phyloP scores from a whole-genome alignment of 129 eudicot genomes.

The Daucus carota region DNA sequence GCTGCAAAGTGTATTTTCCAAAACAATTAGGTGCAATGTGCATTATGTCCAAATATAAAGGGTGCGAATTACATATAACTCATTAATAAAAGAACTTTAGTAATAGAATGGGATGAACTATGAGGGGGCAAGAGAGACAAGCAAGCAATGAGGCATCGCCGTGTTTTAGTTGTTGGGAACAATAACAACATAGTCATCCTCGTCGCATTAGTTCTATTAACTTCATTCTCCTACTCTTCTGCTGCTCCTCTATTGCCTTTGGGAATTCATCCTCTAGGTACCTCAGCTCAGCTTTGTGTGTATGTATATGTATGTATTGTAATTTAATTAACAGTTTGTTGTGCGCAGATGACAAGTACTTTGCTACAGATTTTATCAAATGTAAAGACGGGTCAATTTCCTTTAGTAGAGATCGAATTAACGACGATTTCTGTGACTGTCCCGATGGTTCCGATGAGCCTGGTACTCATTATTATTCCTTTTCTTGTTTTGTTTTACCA shows the following conservation, averaged over 20 bases:
- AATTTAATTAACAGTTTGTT: no score
- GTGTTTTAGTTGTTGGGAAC: background rate
- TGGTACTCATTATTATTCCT: no score
- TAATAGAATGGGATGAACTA: no score
- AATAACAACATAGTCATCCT: background rate
- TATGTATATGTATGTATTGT: no score
- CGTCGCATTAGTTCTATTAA: slow-evolving; percentile 3
- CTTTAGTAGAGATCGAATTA: slow-evolving; percentile 67
- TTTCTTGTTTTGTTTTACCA: no score
- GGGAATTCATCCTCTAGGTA: slow-evolving; percentile 92
- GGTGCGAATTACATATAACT: no score
- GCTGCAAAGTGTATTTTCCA: no score
- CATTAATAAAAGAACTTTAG: no score
- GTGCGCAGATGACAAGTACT: slow-evolving; percentile 62
- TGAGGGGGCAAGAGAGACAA: no score
- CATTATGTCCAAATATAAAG: no score
- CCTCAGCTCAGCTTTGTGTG: background rate
- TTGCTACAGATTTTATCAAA: slow-evolving; percentile 50
- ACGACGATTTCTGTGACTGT: slow-evolving; percentile 88
- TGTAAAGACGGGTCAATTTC: slow-evolving; percentile 80
- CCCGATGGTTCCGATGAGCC: slow-evolving; percentile 95
- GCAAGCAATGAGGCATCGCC: background rate
- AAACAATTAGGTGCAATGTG: no score
- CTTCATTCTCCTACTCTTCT: slow-evolving; percentile 20
- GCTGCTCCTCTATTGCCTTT: slow-evolving; percentile 33